These are phyloP conservation scores for Scenedesmus sp. DNA, from an alignment of 163 green algal genomes.

Conservation along the genomic window DNA sequence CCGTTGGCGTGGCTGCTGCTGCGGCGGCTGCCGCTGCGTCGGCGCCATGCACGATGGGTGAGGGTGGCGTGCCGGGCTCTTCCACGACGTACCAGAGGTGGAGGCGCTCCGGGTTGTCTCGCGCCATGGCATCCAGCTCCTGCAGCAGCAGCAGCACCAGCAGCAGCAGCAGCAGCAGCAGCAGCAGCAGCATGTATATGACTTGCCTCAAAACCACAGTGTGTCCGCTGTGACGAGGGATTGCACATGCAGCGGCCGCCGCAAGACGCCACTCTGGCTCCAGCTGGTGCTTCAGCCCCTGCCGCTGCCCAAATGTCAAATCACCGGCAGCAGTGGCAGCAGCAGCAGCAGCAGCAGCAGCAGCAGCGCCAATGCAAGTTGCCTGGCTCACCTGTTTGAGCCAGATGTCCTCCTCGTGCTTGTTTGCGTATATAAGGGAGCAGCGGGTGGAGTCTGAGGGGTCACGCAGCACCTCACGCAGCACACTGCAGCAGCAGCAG, in stretches of 20 bases:
- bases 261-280: no score
- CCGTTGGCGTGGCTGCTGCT: neutral
- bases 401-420: conserved; percentile 91
- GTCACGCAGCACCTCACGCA: conserved; percentile 19
- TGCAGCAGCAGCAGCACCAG: conserved; percentile 17
- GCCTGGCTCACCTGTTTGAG: neutral
- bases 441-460: neutral
- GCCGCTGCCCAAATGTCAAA: no score
- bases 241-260: no score
- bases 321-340: no score
- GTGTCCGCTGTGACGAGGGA: no score
- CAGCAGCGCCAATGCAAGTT: neutral
- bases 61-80: neutral
- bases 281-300: neutral
- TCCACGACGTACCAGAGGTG: conserved; percentile 45
- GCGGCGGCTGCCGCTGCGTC: conserved; percentile 13
- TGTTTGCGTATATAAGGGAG: conserved; percentile 94
- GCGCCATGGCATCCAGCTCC: conserved; percentile 46
- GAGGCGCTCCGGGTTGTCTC: conserved; percentile 32
- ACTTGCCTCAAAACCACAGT: no score
- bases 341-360: conserved; percentile 11
- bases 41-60: neutral
- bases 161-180: neutral
- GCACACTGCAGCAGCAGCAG: conserved; percentile 6
- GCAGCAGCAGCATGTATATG: no score